Evolutionary conservation across 805 yeast genomes (phyloP).

Genomic region (Deakozyma indianensis): DNA sequence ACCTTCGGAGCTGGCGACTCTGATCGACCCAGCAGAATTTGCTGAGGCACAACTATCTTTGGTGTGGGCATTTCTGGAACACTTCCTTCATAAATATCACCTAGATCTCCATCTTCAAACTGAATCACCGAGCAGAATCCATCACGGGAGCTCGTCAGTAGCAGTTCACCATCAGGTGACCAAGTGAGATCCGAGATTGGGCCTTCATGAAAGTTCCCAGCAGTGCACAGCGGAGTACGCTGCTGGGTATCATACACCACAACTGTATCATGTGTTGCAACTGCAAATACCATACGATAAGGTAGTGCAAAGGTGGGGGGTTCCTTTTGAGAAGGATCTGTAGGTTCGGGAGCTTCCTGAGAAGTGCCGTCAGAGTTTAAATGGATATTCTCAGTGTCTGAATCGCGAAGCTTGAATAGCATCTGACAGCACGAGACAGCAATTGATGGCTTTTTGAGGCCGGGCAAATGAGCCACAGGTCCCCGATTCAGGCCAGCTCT

Average conservation of each 20-base stretch:
- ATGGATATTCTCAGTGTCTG: constrained; percentile 4
- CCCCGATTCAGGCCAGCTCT: constrained; percentile 50
- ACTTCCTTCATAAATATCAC: constrained; percentile 21
- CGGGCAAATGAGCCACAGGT: constrained; percentile 72
- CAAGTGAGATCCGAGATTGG: constrained; percentile 80
- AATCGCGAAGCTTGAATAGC: constrained; percentile 29
- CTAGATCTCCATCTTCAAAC: constrained; percentile 42
- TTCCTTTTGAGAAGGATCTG: not conserved
- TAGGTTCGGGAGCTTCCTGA: not conserved
- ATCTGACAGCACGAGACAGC: constrained; percentile 69
- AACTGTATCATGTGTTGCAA: constrained; percentile 83
- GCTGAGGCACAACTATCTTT: not conserved
- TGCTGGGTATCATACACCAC: constrained; percentile 68
- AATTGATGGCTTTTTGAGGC: constrained; percentile 60
- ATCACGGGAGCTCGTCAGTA: constrained; percentile 75
- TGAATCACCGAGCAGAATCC: constrained; percentile 72
- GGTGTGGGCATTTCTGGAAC: constrained; percentile 3
- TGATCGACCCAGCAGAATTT: not conserved
- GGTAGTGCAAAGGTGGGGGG: constrained; percentile 39
- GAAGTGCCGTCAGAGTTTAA: not conserved
- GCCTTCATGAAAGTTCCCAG: constrained; percentile 73
- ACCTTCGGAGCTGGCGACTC: not conserved
- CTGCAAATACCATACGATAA: constrained; percentile 77
- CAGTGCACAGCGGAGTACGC: constrained; percentile 52
- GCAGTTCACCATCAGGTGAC: constrained; percentile 58